Percentiles rank a stretch among this genome's conserved stretches.
These are phyloP conservation scores for Dispira simplex DNA, from an alignment of 192 early-diverging fungal genomes.

Conservation along the genomic window DNA sequence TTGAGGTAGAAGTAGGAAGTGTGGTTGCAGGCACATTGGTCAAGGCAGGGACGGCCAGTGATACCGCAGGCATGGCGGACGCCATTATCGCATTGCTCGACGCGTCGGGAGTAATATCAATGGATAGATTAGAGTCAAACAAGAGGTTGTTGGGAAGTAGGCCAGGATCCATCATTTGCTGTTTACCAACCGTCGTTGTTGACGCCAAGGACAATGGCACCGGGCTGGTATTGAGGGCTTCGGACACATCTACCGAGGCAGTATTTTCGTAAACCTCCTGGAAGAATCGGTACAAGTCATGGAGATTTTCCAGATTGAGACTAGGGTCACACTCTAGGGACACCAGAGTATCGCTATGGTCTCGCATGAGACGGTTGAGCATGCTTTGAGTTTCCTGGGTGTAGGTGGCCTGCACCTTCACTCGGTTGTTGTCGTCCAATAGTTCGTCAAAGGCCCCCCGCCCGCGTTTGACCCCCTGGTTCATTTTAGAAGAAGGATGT, in stretches of 20 bases:
- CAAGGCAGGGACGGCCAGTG: background rate
- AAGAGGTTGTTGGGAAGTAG: background rate
- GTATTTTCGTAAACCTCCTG: constrained; percentile 7
- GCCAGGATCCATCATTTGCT: no score
- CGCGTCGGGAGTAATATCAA: background rate
- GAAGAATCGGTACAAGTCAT: constrained; percentile 7
- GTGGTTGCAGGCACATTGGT: no score
- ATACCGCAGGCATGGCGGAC: background rate
- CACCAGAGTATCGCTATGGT: background rate
- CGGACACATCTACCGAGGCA: constrained; percentile 3
- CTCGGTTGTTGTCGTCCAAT: background rate
- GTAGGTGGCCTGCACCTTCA: constrained; percentile 2
- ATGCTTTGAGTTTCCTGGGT: background rate
- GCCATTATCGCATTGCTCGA: background rate
- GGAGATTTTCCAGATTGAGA: background rate
- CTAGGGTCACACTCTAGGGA: background rate
- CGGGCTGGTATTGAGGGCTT: background rate
- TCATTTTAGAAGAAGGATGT: no score
- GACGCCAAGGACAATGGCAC: no score
- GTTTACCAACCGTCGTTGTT: no score
- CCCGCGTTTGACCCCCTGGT: background rate
- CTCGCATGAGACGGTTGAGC: background rate
- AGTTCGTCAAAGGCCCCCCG: background rate
- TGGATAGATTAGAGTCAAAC: background rate
- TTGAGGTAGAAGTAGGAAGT: background rate